phyloP scores from a whole-genome alignment of 352 stramenopile species.

The Globisporangium spinosum region DNA sequence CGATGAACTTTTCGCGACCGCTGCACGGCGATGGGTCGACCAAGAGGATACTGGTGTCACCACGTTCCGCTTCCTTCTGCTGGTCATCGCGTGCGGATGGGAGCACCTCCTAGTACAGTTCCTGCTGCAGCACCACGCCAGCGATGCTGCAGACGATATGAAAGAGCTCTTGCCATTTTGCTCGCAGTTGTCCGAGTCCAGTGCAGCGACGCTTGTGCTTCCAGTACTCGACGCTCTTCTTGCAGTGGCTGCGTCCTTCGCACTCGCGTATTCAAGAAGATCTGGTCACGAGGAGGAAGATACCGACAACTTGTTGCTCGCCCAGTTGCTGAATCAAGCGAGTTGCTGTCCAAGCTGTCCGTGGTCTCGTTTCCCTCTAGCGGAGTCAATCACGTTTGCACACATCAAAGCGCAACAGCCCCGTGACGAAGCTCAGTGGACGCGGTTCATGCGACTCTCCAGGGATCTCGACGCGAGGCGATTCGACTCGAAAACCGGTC shows the following conservation, averaged over 20 bases:
- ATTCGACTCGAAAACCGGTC: slow-evolving; percentile 11
- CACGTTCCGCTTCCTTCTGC: slow-evolving; percentile 20
- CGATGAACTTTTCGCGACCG: slow-evolving; percentile 21
- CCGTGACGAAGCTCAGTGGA: neutral
- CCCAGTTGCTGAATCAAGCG: neutral
- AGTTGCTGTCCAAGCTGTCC: neutral
- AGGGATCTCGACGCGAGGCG: neutral
- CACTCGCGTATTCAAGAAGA: neutral
- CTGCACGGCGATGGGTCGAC: slow-evolving; percentile 19
- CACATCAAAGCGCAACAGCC: neutral
- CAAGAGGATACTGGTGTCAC: neutral
- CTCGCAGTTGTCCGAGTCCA: neutral
- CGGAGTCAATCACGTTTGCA: neutral
- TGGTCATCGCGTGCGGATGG: slow-evolving; percentile 24
- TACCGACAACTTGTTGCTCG: neutral
- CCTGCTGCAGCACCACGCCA: slow-evolving; percentile 31
- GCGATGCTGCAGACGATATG: slow-evolving; percentile 27
- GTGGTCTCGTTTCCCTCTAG: neutral
- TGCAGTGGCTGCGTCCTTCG: slow-evolving; percentile 1
- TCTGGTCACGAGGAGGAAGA: neutral
- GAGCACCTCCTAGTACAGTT: slow-evolving; percentile 28
- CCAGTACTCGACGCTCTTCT: slow-evolving; percentile 9
- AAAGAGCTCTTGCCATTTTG: slow-evolving; percentile 6
- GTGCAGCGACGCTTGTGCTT: neutral
- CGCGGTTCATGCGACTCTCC: slow-evolving; percentile 3